Evolutionary conservation across 371 early-diverging fungal genomes (phyloP).

Genomic region (Mucor sp.): DNA sequence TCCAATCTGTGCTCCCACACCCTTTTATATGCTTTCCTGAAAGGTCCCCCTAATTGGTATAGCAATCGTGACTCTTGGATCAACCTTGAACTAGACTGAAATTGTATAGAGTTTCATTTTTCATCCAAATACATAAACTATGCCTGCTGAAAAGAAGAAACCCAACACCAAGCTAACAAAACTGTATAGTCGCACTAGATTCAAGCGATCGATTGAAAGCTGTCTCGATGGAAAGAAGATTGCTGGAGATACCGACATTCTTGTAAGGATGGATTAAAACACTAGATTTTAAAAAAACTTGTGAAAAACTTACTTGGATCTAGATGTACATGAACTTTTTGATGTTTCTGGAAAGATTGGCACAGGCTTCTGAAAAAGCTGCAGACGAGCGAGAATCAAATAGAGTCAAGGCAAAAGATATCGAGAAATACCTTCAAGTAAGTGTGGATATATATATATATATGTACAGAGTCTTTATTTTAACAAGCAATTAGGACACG

Average conservation of each 20-base stretch:
- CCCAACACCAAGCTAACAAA: not conserved
- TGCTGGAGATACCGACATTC: not conserved
- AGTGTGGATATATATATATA: not conserved
- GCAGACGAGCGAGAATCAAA: not conserved
- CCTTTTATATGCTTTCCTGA: not conserved
- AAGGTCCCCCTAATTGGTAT: not conserved
- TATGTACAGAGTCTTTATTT: not conserved
- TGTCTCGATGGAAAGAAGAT: not conserved
- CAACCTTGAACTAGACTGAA: not conserved
- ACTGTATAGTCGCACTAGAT: not conserved
- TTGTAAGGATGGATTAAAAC: not conserved
- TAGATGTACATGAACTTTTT: not conserved
- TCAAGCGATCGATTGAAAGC: not conserved
- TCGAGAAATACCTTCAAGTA: slow-evolving; percentile 10
- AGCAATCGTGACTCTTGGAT: not conserved
- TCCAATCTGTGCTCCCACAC: not conserved
- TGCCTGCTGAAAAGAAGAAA: not conserved
- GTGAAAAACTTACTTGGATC: not conserved
- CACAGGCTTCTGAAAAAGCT: not conserved
- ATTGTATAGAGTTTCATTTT: not conserved
- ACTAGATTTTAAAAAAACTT: not conserved
- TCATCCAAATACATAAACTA: not conserved
- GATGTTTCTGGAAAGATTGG: slow-evolving; percentile 12
- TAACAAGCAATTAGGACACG: not conserved
- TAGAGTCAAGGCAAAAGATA: not conserved